These are phyloP conservation scores for Citrus sinensis DNA, from an alignment of 345 rosid species.

Conservation along the genomic window DNA sequence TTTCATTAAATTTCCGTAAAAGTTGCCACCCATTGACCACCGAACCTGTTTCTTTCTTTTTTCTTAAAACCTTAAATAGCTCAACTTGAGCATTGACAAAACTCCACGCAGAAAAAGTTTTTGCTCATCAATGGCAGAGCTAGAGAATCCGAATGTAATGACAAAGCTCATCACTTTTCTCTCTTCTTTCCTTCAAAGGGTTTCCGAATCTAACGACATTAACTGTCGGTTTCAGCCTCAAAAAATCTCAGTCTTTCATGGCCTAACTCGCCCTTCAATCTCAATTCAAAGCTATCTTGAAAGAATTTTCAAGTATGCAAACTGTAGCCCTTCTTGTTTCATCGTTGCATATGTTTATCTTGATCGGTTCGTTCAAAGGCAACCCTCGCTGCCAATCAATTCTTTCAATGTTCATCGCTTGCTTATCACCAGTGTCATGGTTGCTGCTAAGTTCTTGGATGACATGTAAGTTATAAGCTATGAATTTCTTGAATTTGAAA, in stretches of 20 bases:
- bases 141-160: slow-evolving; percentile 63
- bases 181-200: slow-evolving; percentile 66
- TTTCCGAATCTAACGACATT: slow-evolving; percentile 67
- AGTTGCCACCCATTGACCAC: slow-evolving; percentile 32
- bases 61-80: slow-evolving; percentile 1
- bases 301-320: slow-evolving; percentile 83
- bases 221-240: slow-evolving; percentile 34
- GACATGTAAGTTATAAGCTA: slow-evolving; percentile 55
- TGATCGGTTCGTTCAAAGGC: slow-evolving; percentile 71
- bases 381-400: slow-evolving; percentile 73
- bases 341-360: slow-evolving; percentile 87
- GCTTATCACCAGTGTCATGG: slow-evolving; percentile 83
- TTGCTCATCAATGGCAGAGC: slow-evolving; percentile 49
- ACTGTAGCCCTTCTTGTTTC: slow-evolving; percentile 86
- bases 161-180: slow-evolving; percentile 62
- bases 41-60: slow-evolving; percentile 16
- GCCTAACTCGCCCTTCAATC: slow-evolving; percentile 67
- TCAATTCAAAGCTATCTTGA: slow-evolving; percentile 72
- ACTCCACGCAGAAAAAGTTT: not conserved
- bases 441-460: slow-evolving; percentile 89
- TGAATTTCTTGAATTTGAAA: not conserved
- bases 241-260: slow-evolving; percentile 73
- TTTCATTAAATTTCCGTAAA: not conserved
- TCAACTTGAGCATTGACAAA: not conserved
- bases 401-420: slow-evolving; percentile 88